These are phyloP conservation scores for Stereocaulon alpinum DNA, from an alignment of 495 filamentous ascomycete genomes.

Conservation along the genomic window DNA sequence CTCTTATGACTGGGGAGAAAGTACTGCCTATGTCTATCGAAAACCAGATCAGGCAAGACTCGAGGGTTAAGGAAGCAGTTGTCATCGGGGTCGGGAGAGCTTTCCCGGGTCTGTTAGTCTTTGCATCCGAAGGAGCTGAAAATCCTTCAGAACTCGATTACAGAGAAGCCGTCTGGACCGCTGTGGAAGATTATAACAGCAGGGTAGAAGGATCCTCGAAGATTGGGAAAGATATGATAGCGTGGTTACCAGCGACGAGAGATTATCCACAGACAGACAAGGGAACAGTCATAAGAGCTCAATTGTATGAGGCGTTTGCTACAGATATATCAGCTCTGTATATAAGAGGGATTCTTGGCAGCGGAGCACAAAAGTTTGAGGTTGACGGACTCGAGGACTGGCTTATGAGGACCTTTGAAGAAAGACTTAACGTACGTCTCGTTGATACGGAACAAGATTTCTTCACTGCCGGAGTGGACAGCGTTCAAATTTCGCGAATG, in stretches of 20 bases:
- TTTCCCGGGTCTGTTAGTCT: slow-evolving; percentile 43
- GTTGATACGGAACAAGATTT: slow-evolving; percentile 36
- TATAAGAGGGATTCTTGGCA: neutral
- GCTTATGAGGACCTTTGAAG: slow-evolving; percentile 31
- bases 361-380: slow-evolving; percentile 28
- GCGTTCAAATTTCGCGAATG: slow-evolving; percentile 47
- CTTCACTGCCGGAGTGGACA: slow-evolving; percentile 47
- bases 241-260: slow-evolving; percentile 30
- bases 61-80: slow-evolving; percentile 43
- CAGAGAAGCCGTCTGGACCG: slow-evolving; percentile 37
- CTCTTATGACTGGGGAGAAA: slow-evolving; percentile 58
- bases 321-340: slow-evolving; percentile 28
- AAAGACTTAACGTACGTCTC: slow-evolving; percentile 32
- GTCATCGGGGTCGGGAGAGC: slow-evolving; percentile 44
- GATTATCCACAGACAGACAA: slow-evolving; percentile 44
- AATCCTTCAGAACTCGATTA: slow-evolving; percentile 31
- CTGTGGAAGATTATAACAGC: slow-evolving; percentile 38
- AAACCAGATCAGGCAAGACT: slow-evolving; percentile 40
- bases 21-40: slow-evolving; percentile 53
- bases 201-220: slow-evolving; percentile 43
- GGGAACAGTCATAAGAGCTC: slow-evolving; percentile 43
- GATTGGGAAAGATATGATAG: slow-evolving; percentile 42
- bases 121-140: slow-evolving; percentile 29
- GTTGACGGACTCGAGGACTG: slow-evolving; percentile 31
- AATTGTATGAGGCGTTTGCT: slow-evolving; percentile 38